These are phyloP conservation scores for Parascedosporium putredinis DNA, from an alignment of 2,329 filamentous ascomycete species.

Conservation along the genomic window DNA sequence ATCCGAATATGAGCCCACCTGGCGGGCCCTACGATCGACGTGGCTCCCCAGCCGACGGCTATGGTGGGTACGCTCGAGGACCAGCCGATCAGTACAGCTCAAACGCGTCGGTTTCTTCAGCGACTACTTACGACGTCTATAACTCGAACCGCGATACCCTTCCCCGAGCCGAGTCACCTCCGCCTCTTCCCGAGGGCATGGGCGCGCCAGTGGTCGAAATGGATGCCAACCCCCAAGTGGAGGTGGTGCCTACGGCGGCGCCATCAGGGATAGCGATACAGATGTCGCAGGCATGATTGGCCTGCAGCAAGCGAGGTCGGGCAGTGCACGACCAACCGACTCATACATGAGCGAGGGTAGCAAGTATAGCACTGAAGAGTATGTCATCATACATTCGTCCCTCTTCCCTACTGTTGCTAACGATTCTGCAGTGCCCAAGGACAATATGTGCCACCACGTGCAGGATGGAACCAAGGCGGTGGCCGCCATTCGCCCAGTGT, in stretches of 20 bases:
- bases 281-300: conserved; percentile 67
- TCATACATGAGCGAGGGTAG: conserved; percentile 56
- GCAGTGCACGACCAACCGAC: conserved; percentile 19
- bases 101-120: conserved; percentile 20
- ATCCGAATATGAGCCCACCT: conserved; percentile 31
- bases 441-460: conserved; percentile 44
- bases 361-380: conserved; percentile 65
- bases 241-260: conserved; percentile 15
- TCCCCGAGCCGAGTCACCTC: conserved; percentile 53
- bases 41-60: conserved; percentile 26
- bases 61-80: conserved; percentile 26
- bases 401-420: conserved; percentile 13
- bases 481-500: conserved; percentile 33
- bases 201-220: conserved; percentile 49
- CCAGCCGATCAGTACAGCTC: conserved; percentile 19
- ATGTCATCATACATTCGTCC: conserved; percentile 36
- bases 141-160: conserved; percentile 23
- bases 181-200: conserved; percentile 39
- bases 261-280: conserved; percentile 52
- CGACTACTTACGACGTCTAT: conserved; percentile 23
- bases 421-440: conserved; percentile 29
- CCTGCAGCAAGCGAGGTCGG: conserved; percentile 46
- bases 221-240: conserved; percentile 47
- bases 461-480: conserved; percentile 41
- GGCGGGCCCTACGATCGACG: conserved; percentile 26